Percentiles rank a stretch among this genome's conserved stretches.
Evolutionary conservation across 257 asterid species (phyloP).

Genomic region (Asclepias syriaca): DNA sequence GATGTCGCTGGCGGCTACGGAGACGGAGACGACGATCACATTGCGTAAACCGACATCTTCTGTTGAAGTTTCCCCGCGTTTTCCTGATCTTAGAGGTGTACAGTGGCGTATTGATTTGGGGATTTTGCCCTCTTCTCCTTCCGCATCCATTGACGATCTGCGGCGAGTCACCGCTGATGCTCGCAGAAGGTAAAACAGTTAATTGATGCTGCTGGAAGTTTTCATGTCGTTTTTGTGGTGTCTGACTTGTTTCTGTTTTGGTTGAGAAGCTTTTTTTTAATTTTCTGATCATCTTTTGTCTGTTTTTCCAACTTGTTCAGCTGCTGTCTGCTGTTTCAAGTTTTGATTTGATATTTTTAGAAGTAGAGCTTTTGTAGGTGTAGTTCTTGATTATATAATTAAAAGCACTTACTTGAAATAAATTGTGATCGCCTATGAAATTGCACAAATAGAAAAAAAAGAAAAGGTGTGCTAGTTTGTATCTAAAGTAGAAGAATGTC

Average conservation of each 20-base stretch:
- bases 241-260: neutral
- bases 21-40: conserved; percentile 2
- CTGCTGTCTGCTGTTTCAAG: neutral
- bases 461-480: too few relatives aligned
- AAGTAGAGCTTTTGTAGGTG: neutral
- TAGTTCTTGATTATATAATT: neutral
- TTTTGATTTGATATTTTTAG: neutral
- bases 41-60: conserved; percentile 36
- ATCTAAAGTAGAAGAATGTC: neutral
- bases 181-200: conserved; percentile 65
- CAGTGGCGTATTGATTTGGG: conserved; percentile 96
- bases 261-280: neutral
- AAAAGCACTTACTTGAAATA: neutral
- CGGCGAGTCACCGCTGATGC: conserved; percentile 85
- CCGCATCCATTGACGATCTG: conserved; percentile 69
- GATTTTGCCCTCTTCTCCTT: conserved; percentile 65
- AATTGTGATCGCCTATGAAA: too few relatives aligned
- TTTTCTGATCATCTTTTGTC: neutral
- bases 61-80: conserved; percentile 31
- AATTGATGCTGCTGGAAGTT: neutral
- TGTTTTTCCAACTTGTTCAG: neutral
- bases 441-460: too few relatives aligned
- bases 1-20: conserved; percentile 13
- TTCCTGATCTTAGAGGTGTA: conserved; percentile 73
- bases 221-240: neutral